Percentiles rank a stretch among this genome's conserved stretches.
phyloP scores from a whole-genome alignment of 257 asterid genomes.

The Nicotiana obtusifolia region DNA sequence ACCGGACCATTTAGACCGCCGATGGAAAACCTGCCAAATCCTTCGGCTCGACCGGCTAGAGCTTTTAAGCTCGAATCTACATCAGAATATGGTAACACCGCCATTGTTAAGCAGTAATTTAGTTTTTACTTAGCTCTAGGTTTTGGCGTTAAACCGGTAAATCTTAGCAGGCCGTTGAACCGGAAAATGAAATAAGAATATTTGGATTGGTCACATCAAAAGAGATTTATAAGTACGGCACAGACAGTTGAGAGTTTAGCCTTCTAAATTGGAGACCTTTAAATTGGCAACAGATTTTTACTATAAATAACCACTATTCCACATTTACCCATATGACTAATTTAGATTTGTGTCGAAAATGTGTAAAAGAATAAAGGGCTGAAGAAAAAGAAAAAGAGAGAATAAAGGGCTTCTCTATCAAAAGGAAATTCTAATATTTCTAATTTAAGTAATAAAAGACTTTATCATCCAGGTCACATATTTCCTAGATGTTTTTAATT shows the following conservation, averaged over 20 bases:
- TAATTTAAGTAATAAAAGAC: too few species aligned
- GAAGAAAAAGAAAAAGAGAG: too few species aligned
- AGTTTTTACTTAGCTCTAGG: background rate
- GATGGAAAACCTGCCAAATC: constrained; percentile 65
- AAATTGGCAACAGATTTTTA: background rate
- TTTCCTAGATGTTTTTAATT: too few species aligned
- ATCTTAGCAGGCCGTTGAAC: background rate
- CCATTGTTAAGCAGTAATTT: constrained; percentile 9
- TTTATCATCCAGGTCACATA: too few species aligned
- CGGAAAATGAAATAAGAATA: background rate
- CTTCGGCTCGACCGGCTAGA: constrained; percentile 79
- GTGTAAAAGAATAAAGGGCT: background rate
- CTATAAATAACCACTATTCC: too few species aligned
- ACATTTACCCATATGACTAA: background rate
- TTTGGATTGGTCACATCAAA: background rate
- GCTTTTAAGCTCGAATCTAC: constrained; percentile 55
- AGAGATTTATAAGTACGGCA: background rate
- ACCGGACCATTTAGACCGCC: constrained; percentile 74
- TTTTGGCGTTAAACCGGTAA: background rate
- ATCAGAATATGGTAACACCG: constrained; percentile 49
- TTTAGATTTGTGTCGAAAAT: background rate
- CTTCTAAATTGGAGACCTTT: background rate
- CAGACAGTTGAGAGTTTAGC: background rate
- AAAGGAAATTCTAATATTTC: background rate
- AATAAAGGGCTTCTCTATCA: background rate